Base-by-base conservation (phyloP, 2,329 filamentous ascomycete genomes). In the Neopestalotiopsis sp. region DNA sequence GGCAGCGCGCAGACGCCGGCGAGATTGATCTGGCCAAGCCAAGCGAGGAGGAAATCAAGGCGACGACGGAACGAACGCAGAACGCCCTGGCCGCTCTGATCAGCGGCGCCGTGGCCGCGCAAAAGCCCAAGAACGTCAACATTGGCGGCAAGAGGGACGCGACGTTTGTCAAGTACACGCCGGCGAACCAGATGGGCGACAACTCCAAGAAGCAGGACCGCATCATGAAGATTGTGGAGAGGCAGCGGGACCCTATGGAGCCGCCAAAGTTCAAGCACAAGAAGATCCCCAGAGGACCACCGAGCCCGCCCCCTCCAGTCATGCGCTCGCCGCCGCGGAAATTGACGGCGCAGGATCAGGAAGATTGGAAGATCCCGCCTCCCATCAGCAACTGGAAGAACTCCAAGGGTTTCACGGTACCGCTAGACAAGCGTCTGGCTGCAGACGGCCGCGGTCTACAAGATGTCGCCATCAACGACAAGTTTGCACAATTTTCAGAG, bases 311-410 rank as follows among this genome's bases (percentile, higher is more conserved):
- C 1, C 94, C 96, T 17, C 96, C 96, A 1, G 90, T 99, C 63
- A 94, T 99, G 90, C 95, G 97, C 80, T 97, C 94, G 2, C 96
- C 96, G 14, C 95, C 96, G 0, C 87, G 96, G 71, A 99, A 98
- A 78, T 87, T 99, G 71, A 99, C 96, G 1, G 96, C 95, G 5
- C 95, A 97, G 79, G 96, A 99, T 75, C 95, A 98, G 80, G 96
- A 98, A 80, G 94, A 93, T 69, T 99, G 96, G 96, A 94, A 91
- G 77, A 98, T 90, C 56, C 88, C 86, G 0, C 94, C 95, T 2
- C 93, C 95, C 0, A 91, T 99, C 1, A 97, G 94, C 24, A 98
- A 98, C 81, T 99, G 96, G 96, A 99, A 99, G 88, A 99, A 99
- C 80, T 94, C 95, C 1, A 98, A 98, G 84, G 96, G 96, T 76